phyloP scores from a whole-genome alignment of 352 stramenopile genomes.

The Pythium periplocum region DNA sequence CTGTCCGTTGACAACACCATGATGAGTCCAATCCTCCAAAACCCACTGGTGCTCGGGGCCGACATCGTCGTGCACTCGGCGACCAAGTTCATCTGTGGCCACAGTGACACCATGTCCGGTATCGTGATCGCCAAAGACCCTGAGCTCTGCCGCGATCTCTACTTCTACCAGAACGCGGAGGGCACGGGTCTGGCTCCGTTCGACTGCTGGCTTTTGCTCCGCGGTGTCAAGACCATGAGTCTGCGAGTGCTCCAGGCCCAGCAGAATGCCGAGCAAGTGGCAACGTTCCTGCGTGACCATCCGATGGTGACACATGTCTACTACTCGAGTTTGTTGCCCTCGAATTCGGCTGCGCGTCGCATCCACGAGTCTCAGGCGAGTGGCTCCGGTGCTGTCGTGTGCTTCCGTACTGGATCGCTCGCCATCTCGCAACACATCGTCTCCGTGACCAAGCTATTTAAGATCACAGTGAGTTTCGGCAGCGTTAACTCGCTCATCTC shows the following conservation, averaged over 20 bases:
- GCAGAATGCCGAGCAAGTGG: conserved; percentile 88
- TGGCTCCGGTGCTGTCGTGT: conserved; percentile 86
- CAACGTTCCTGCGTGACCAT: conserved; percentile 86
- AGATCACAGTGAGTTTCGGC: conserved; percentile 92
- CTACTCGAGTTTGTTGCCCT: conserved; percentile 89
- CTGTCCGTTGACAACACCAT: conserved; percentile 96
- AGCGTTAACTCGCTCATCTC: conserved; percentile 92
- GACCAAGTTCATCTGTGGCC: conserved; percentile 98
- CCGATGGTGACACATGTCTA: conserved; percentile 77
- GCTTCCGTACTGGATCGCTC: conserved; percentile 85
- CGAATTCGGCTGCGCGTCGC: conserved; percentile 49
- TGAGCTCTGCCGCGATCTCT: conserved; percentile 76
- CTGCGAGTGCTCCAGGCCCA: conserved; percentile 77
- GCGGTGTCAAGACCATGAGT: conserved; percentile 89
- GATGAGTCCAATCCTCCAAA: conserved; percentile 94
- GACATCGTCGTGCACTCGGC: conserved; percentile 96
- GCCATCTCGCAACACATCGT: conserved; percentile 88
- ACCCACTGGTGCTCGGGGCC: conserved; percentile 90
- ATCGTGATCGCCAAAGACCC: conserved; percentile 87
- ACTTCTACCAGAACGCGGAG: conserved; percentile 90
- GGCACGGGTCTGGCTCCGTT: conserved; percentile 87
- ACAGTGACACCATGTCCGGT: conserved; percentile 95
- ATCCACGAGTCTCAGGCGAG: conserved; percentile 85
- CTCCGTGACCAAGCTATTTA: conserved; percentile 91
- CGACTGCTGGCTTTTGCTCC: conserved; percentile 85